These are phyloP conservation scores for Paspalum vaginatum DNA, from an alignment of 176 grass and related monocot species.

Conservation along the genomic window DNA sequence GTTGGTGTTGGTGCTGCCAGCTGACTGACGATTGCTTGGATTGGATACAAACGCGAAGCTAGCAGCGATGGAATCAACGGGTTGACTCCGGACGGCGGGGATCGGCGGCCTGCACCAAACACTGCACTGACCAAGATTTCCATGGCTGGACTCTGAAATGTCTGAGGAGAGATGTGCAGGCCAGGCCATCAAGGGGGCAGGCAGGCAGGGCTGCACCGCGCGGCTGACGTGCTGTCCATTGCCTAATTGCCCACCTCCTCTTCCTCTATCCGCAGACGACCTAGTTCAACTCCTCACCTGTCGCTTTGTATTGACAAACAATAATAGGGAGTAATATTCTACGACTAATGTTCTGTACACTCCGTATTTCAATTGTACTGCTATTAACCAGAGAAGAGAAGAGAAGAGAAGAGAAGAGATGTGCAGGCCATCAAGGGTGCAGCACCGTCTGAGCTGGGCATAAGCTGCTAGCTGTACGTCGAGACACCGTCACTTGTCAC, in stretches of 20 bases:
- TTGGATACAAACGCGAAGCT: too few species aligned
- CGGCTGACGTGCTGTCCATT: too few species aligned
- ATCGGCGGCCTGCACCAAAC: conserved; percentile 19
- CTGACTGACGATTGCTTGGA: too few species aligned
- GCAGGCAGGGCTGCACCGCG: background rate
- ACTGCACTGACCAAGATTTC: conserved; percentile 45
- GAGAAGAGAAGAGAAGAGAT: background rate
- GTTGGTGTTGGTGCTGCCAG: too few species aligned
- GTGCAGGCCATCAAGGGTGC: conserved; percentile 49
- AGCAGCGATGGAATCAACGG: conserved; percentile 18
- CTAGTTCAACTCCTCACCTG: too few species aligned
- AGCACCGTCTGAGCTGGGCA: conserved; percentile 35
- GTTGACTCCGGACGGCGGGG: conserved; percentile 20
- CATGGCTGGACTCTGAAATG: background rate
- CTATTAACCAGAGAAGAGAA: background rate
- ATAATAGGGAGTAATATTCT: too few species aligned
- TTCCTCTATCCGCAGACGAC: too few species aligned
- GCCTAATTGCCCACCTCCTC: too few species aligned
- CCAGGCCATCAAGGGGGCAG: conserved; percentile 42
- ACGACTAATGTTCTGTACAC: too few species aligned
- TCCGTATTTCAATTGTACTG: too few species aligned
- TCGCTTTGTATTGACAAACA: too few species aligned
- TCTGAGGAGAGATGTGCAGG: conserved; percentile 40
- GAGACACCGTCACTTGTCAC: conserved; percentile 15
- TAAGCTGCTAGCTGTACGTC: conserved; percentile 36